Conservation (phyloP, 108 stramenopile species). For the Pseudonitzschia multistriata region DNA sequence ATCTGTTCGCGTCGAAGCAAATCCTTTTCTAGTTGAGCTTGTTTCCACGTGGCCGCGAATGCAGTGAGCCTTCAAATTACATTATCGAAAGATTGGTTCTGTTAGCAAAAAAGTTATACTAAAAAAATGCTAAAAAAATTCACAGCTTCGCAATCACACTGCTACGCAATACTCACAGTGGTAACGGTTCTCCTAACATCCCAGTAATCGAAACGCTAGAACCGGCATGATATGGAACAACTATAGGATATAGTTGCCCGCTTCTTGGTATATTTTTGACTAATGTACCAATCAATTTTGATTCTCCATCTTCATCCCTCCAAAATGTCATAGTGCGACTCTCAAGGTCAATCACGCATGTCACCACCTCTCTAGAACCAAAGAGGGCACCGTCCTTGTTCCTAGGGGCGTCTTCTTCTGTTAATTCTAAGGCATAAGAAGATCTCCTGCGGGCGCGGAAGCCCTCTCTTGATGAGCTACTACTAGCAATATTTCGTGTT, state of each 20-base stretch:
- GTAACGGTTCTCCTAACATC: conserved; percentile 33
- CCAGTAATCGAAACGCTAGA: conserved; percentile 44
- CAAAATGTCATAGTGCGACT: conserved; percentile 44
- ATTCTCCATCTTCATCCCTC: conserved; percentile 27
- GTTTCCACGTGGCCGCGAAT: conserved; percentile 19
- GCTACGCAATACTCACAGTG: conserved; percentile 11
- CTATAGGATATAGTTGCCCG: conserved; percentile 39
- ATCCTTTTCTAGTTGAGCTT: conserved; percentile 14
- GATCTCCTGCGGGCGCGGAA: conserved; percentile 15
- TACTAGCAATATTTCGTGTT: background rate
- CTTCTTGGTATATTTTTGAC: conserved; percentile 40
- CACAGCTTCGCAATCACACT: background rate
- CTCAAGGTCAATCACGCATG: conserved; percentile 42
- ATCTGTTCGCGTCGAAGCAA: conserved; percentile 20
- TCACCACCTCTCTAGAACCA: conserved; percentile 42
- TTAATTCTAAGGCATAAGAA: conserved; percentile 17
- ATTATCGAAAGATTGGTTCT: background rate
- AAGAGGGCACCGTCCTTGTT: conserved; percentile 37
- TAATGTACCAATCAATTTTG: conserved; percentile 38
- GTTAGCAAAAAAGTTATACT: background rate
- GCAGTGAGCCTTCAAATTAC: background rate
- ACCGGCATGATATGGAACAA: conserved; percentile 46
- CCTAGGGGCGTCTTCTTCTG: conserved; percentile 23
- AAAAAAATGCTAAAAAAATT: background rate
- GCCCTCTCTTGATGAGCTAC: conserved; percentile 4